Evolutionary conservation across 2,329 filamentous ascomycete genomes (phyloP).

Genomic region (Talaromyces sp.): DNA sequence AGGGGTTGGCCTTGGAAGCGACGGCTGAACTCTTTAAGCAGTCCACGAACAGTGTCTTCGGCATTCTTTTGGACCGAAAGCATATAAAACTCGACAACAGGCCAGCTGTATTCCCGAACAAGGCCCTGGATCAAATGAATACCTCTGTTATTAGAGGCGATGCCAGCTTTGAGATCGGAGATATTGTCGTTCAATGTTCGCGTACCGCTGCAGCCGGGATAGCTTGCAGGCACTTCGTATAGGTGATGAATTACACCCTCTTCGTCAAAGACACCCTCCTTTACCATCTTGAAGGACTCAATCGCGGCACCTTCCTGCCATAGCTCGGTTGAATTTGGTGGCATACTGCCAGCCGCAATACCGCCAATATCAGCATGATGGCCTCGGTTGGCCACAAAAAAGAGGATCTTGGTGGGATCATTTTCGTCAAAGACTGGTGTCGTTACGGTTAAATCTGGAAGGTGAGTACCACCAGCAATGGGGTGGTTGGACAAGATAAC

Average conservation of each 20-base stretch:
- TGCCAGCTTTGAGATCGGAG: conserved; percentile 80
- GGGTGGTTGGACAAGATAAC: conserved; percentile 82
- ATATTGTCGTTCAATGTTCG: conserved; percentile 76
- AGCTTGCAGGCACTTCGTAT: conserved; percentile 66
- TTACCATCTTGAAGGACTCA: conserved; percentile 58
- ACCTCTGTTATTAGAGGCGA: conserved; percentile 81
- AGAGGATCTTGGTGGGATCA: conserved; percentile 64
- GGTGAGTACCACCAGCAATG: conserved; percentile 75
- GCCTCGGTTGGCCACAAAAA: conserved; percentile 74
- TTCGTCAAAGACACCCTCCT: conserved; percentile 73
- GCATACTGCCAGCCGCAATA: conserved; percentile 78
- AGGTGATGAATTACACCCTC: conserved; percentile 66
- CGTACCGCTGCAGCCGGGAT: conserved; percentile 72
- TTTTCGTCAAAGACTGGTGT: conserved; percentile 67
- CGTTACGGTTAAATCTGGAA: conserved; percentile 77
- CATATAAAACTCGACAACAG: conserved; percentile 79
- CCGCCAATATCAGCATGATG: conserved; percentile 84
- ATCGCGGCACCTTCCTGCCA: conserved; percentile 46
- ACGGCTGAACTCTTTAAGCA: conserved; percentile 66
- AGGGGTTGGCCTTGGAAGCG: conserved; percentile 67
- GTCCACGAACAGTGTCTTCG: conserved; percentile 65
- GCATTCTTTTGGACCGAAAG: conserved; percentile 74
- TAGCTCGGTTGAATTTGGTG: conserved; percentile 48
- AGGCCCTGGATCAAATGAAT: conserved; percentile 70
- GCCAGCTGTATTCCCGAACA: conserved; percentile 65